Percentiles rank a stretch among this genome's conserved stretches.
phyloP scores from a whole-genome alignment of 2,329 filamentous ascomycete genomes.

The Calonectria hawksworthii region DNA sequence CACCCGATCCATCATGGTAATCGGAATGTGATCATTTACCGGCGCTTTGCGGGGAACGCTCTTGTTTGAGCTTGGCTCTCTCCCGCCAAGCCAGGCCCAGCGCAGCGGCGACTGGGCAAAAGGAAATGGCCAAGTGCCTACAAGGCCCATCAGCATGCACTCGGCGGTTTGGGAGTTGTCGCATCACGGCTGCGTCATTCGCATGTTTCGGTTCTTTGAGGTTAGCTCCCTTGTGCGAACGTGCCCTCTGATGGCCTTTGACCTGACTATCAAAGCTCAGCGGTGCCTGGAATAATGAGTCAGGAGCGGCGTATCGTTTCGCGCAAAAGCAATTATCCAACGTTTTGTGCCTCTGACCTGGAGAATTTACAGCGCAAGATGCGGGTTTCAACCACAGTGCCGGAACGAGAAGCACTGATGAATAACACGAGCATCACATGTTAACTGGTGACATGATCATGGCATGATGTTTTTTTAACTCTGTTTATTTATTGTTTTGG shows the following conservation, averaged over 20 bases:
- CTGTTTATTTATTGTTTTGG: not conserved
- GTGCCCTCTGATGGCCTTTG: slow-evolving; percentile 1
- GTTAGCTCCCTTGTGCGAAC: not conserved
- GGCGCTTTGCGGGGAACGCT: slow-evolving; percentile 7
- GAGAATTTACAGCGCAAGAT: not conserved
- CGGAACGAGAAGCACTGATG: not conserved
- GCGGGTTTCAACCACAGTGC: not conserved
- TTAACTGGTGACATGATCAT: not conserved
- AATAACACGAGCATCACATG: not conserved
- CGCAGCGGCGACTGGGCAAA: not conserved
- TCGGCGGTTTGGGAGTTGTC: slow-evolving; percentile 4
- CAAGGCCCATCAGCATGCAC: not conserved
- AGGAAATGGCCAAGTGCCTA: not conserved
- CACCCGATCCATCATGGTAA: slow-evolving; percentile 19
- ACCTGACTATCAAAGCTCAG: slow-evolving; percentile 2
- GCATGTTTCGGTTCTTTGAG: not conserved
- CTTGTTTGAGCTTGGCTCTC: not conserved
- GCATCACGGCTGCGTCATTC: slow-evolving; percentile 7
- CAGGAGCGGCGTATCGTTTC: not conserved
- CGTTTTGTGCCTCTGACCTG: not conserved
- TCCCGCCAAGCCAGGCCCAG: not conserved
- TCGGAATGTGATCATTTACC: not conserved
- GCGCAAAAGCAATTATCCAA: slow-evolving; percentile 7
- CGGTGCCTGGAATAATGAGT: slow-evolving; percentile 7
- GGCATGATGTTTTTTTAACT: not conserved